Base-by-base conservation (phyloP, 1,284 basidiomycete genomes). In the Boletellus dicymbophilus region DNA sequence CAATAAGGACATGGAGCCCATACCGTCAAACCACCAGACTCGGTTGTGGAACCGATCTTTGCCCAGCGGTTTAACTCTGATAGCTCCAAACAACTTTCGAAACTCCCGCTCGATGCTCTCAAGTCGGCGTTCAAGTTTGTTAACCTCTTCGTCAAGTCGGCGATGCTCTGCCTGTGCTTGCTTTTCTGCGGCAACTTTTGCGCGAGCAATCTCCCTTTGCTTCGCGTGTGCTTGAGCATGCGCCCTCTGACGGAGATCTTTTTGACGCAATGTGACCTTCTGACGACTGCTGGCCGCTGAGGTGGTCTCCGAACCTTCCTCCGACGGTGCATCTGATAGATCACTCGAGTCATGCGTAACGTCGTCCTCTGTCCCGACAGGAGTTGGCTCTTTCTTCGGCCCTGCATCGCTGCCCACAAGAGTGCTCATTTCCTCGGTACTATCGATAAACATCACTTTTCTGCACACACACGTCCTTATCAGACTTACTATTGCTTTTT, bases 1-100 rank as follows among this genome's bases (percentile, higher is more conserved):
- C 45, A 93, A 72, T 34, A 96, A 70, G 26, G 86, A 85, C 47
- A 87, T 87, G 2, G 84, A 83, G 4, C 97, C 96, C 72, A 96
- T 83, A 4, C 97, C 96, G 71, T 99, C 96, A 66, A 98, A 92
- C 96, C 96, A 99, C 95, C 95, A 99, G 55, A 98, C 80, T 28
- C 90, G 85, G 68, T 97, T 96, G 62, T 91, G 88, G 71, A 98
- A 99, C 47, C 96, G 80, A 68, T 99, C 97, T 56, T 82, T 80
- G 4, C 97, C 96, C 40, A 99, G 63, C 2, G 95, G 93, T 59
- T 90, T 89, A 37, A 93, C 84, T 40, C 96, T 81, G 36, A 95
- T 81, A 8, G 88, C 85, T 49, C 90, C 90, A 27, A 93, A 75
- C 51, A 92, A 77, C 61, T 93, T 87, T 52, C 96, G 79, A 73